These are phyloP conservation scores for Bacidia gigantensis DNA, from an alignment of 495 filamentous ascomycete genomes.

Conservation along the genomic window DNA sequence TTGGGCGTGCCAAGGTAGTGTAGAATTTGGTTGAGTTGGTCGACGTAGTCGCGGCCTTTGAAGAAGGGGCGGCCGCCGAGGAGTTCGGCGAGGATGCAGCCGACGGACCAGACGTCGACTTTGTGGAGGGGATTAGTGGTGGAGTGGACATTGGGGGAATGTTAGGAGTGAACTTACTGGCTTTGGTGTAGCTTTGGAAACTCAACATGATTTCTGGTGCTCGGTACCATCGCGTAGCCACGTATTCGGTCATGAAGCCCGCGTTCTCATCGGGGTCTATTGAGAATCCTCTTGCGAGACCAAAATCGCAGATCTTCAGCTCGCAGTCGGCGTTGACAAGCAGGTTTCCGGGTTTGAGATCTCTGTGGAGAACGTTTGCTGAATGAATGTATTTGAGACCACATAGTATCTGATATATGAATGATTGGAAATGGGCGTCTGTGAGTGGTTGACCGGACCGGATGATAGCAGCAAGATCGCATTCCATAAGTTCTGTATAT, in stretches of 20 bases:
- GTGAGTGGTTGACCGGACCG: conserved; percentile 90
- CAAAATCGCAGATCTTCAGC: conserved; percentile 98
- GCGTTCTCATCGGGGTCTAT: conserved; percentile 97
- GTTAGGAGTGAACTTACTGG: conserved; percentile 49
- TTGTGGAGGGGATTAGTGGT: neutral
- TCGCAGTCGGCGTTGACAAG: conserved; percentile 98
- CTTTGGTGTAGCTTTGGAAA: conserved; percentile 99
- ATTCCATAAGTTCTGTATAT: conserved; percentile 86
- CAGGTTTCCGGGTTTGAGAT: conserved; percentile 92
- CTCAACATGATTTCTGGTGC: conserved; percentile 99
- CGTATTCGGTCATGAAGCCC: conserved; percentile 99
- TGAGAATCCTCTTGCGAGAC: conserved; percentile 87
- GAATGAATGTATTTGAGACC: conserved; percentile 98
- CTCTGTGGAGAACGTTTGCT: conserved; percentile 90
- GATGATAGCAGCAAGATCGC: conserved; percentile 95
- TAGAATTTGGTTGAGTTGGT: conserved; percentile 97
- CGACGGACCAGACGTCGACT: conserved; percentile 99
- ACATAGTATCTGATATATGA: conserved; percentile 90
- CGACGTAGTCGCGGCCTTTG: conserved; percentile 97
- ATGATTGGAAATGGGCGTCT: conserved; percentile 91
- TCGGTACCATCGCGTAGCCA: conserved; percentile 96
- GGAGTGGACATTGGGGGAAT: neutral
- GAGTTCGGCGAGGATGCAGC: conserved; percentile 92
- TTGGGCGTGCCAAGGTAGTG: conserved; percentile 95
- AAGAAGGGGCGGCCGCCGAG: conserved; percentile 96